phyloP scores from a whole-genome alignment of 257 asterid species.

The Eustoma russellianum region DNA sequence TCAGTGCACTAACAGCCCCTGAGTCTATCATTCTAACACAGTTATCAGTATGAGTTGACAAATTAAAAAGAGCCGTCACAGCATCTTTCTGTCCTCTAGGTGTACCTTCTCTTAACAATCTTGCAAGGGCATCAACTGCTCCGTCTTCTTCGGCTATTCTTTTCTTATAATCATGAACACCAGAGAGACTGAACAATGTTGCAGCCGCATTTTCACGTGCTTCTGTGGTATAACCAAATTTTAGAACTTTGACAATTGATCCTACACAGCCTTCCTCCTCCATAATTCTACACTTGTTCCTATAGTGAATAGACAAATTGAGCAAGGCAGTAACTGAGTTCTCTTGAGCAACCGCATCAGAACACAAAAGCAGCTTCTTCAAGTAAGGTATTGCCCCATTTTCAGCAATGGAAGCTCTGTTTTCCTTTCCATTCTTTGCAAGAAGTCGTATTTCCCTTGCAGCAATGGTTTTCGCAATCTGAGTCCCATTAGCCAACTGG shows the following conservation, averaged over 20 bases:
- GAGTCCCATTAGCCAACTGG: slow-evolving; percentile 56
- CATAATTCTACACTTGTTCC: slow-evolving; percentile 65
- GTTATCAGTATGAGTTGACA: slow-evolving; percentile 69
- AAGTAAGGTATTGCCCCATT: slow-evolving; percentile 74
- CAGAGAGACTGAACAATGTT: slow-evolving; percentile 84
- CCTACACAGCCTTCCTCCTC: slow-evolving; percentile 70
- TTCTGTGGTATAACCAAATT: slow-evolving; percentile 61
- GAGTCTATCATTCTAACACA: slow-evolving; percentile 65
- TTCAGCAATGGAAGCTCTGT: slow-evolving; percentile 77
- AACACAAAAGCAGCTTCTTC: slow-evolving; percentile 41
- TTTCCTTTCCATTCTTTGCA: slow-evolving; percentile 70
- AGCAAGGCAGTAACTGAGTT: slow-evolving; percentile 89
- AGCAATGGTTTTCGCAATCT: slow-evolving; percentile 53
- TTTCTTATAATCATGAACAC: slow-evolving; percentile 77
- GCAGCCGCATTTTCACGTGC: slow-evolving; percentile 96
- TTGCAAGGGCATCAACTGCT: slow-evolving; percentile 59
- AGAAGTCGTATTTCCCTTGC: slow-evolving; percentile 74
- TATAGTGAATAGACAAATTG: slow-evolving; percentile 69
- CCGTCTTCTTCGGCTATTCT: slow-evolving; percentile 63
- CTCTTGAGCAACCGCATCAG: slow-evolving; percentile 70
- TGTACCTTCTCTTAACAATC: slow-evolving; percentile 58
- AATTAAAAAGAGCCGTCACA: slow-evolving; percentile 72
- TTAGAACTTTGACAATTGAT: slow-evolving; percentile 56
- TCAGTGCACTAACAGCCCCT: slow-evolving; percentile 57
- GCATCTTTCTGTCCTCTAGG: slow-evolving; percentile 86